A percentile compares a stretch with the other conserved stretches of the same genome.
Evolutionary conservation across 2,329 filamentous ascomycete species (phyloP).

Genomic region (Lizonia empirigonia): DNA sequence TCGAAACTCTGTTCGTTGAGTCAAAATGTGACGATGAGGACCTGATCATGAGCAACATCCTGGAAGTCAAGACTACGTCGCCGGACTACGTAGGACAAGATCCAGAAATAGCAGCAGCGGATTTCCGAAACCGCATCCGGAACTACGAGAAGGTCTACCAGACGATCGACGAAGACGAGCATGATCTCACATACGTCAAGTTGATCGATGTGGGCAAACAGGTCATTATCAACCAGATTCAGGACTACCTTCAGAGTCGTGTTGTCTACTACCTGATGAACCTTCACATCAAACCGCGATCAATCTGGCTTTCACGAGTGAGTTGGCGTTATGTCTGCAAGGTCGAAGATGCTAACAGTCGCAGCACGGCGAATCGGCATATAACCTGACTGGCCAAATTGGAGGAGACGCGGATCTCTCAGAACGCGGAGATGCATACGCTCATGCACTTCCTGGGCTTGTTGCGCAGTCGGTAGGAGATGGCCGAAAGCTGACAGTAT

Average conservation of each 20-base stretch:
- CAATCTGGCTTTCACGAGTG: constrained; percentile 94
- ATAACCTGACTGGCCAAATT: constrained; percentile 88
- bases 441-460: constrained; percentile 80
- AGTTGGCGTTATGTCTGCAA: constrained; percentile 40
- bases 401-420: constrained; percentile 91
- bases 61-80: constrained; percentile 95
- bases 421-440: constrained; percentile 84
- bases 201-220: constrained; percentile 95
- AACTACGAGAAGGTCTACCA: constrained; percentile 98
- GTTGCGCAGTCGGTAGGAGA: constrained; percentile 87
- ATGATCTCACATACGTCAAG: constrained; percentile 90
- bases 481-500: constrained; percentile 68
- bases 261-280: constrained; percentile 99
- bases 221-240: constrained; percentile 97
- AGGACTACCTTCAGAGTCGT: constrained; percentile 94
- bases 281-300: constrained; percentile 92
- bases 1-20: constrained; percentile 95
- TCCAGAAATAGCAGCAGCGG: constrained; percentile 84
- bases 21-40: constrained; percentile 96
- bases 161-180: constrained; percentile 88
- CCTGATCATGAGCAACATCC: constrained; percentile 96
- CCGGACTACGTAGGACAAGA: constrained; percentile 95
- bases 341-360: constrained; percentile 18
- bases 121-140: constrained; percentile 91
- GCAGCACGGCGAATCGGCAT: constrained; percentile 92